Evolutionary conservation across 805 yeast genomes (phyloP).

Genomic region (Yamadazyma nakazawae): DNA sequence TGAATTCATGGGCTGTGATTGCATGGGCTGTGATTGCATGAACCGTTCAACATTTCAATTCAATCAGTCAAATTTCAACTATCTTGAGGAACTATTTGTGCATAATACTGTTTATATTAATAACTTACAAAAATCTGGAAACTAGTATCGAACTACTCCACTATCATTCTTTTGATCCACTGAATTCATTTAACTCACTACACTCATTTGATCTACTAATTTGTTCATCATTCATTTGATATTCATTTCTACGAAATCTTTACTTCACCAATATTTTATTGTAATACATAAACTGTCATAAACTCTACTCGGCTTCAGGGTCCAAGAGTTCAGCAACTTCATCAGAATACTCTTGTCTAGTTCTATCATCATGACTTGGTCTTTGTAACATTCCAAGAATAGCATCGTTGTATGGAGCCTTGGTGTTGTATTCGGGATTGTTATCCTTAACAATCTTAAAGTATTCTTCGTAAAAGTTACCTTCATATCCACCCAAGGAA

Average conservation of each 20-base stretch:
- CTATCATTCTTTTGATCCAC: no score
- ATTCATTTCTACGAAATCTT: neutral
- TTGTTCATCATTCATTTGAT: no score
- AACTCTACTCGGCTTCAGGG: constrained; percentile 14
- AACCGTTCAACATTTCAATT: no score
- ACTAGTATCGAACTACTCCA: no score
- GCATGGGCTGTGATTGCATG: no score
- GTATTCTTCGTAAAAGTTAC: constrained; percentile 44
- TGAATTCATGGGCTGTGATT: neutral
- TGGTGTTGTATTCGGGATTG: constrained; percentile 32
- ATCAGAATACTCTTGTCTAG: constrained; percentile 34
- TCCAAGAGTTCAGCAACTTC: constrained; percentile 33
- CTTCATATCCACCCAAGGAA: constrained; percentile 41
- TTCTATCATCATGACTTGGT: constrained; percentile 34
- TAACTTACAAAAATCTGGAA: neutral
- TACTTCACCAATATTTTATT: no score
- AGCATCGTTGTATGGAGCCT: constrained; percentile 41
- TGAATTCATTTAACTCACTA: no score
- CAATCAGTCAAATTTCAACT: no score
- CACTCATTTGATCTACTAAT: no score
- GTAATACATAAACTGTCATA: no score
- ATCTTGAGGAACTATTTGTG: no score
- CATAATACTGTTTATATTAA: neutral
- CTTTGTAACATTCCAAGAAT: constrained; percentile 41
- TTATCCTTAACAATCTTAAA: constrained; percentile 32